phyloP scores from a whole-genome alignment of 2,329 filamentous ascomycete species.

The Cordyceps cicadae region DNA sequence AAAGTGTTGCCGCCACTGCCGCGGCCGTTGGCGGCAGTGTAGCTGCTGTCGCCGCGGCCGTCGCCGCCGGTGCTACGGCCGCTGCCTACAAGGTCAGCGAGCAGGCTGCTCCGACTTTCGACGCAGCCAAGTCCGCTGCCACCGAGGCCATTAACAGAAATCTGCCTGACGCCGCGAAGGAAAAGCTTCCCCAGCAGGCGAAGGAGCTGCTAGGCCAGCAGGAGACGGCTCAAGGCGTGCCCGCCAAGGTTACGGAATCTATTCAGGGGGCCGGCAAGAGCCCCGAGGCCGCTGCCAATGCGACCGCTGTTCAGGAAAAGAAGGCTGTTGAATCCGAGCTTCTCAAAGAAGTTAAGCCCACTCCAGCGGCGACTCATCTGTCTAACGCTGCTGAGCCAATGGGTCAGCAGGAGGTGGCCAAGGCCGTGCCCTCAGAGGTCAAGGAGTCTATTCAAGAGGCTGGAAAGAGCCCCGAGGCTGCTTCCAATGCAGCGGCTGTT shows the following conservation, averaged over 20 bases:
- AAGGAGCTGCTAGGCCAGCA: slow-evolving; percentile 33
- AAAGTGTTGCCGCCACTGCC: slow-evolving; percentile 40
- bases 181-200: slow-evolving; percentile 40
- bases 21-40: slow-evolving; percentile 34
- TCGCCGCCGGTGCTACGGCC: slow-evolving; percentile 26
- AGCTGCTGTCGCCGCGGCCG: slow-evolving; percentile 26
- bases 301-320: slow-evolving; percentile 66
- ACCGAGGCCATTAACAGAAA: slow-evolving; percentile 35
- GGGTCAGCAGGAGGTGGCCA: slow-evolving; percentile 33
- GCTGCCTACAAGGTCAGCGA: slow-evolving; percentile 29
- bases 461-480: slow-evolving; percentile 60
- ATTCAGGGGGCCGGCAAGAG: slow-evolving; percentile 48
- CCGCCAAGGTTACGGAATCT: slow-evolving; percentile 49
- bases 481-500: slow-evolving; percentile 59
- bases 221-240: slow-evolving; percentile 34
- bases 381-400: not conserved
- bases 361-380: slow-evolving; percentile 21
- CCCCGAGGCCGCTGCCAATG: slow-evolving; percentile 65
- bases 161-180: slow-evolving; percentile 47
- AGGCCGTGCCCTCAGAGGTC: slow-evolving; percentile 47
- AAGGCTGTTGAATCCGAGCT: slow-evolving; percentile 66
- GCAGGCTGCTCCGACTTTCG: slow-evolving; percentile 30
- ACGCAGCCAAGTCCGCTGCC: slow-evolving; percentile 27
- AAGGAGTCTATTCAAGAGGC: slow-evolving; percentile 51
- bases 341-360: slow-evolving; percentile 51